Conservation (phyloP, 495 filamentous ascomycete species). For the Aspergillus mulundensis region DNA sequence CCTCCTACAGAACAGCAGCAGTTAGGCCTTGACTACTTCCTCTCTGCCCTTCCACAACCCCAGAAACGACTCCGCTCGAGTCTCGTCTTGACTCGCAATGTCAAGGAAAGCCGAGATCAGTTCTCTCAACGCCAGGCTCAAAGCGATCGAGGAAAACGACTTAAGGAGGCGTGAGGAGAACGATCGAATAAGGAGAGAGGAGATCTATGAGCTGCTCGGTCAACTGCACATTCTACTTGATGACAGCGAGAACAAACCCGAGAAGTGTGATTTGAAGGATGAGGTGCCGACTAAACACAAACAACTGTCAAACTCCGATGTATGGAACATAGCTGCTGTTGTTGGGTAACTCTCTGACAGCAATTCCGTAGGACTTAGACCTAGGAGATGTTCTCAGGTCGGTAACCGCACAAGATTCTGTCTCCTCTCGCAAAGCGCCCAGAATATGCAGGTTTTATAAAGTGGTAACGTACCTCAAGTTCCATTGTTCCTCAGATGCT, state of each 20-base stretch:
- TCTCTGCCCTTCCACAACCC: background rate
- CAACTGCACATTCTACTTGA: constrained; percentile 42
- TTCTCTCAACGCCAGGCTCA: constrained; percentile 27
- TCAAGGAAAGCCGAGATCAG: constrained; percentile 38
- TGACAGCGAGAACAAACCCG: constrained; percentile 47
- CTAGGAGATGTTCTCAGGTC: no score
- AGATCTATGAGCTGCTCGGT: constrained; percentile 32
- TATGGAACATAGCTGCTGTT: no score
- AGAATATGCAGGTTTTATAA: constrained; percentile 39
- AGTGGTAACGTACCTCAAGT: constrained; percentile 23
- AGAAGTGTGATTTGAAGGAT: constrained; percentile 56
- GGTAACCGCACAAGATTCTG: no score
- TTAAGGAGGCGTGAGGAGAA: constrained; percentile 18
- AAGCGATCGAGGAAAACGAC: constrained; percentile 25
- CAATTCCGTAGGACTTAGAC: no score
- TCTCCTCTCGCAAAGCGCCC: no score
- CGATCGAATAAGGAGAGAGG: constrained; percentile 18
- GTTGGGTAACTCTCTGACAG: no score
- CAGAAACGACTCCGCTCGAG: no score
- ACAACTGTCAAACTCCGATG: no score
- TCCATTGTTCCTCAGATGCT: constrained; percentile 40
- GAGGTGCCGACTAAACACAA: no score
- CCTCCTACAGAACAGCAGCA: no score
- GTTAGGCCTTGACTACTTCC: background rate
- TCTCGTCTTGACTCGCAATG: constrained; percentile 17